Evolutionary conservation across 169 alveolate genomes (phyloP).

Genomic region (Plasmodium ovale): DNA sequence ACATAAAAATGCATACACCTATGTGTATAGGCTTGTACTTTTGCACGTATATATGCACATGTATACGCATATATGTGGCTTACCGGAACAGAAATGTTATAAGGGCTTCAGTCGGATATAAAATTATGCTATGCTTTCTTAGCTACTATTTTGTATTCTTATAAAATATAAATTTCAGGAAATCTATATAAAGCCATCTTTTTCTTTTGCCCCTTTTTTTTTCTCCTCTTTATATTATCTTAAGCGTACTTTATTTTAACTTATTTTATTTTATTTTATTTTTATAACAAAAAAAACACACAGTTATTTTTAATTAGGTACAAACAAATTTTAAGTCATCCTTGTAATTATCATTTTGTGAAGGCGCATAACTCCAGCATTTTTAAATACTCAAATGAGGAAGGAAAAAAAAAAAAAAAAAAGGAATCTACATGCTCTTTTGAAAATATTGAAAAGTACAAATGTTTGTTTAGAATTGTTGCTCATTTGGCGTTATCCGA

Average conservation of each 20-base stretch:
- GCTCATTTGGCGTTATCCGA: too few species aligned
- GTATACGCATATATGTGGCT: not conserved
- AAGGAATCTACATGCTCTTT: too few species aligned
- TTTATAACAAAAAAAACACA: not conserved
- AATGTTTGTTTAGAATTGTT: too few species aligned
- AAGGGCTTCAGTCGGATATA: not conserved
- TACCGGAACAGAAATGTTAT: not conserved
- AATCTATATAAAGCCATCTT: slow-evolving; percentile 45
- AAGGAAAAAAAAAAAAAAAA: too few species aligned
- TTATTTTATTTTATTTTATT: not conserved
- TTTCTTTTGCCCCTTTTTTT: slow-evolving; percentile 2
- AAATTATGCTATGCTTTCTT: not conserved
- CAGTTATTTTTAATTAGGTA: not conserved
- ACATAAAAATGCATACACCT: not conserved
- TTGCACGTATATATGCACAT: not conserved
- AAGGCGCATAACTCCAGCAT: too few species aligned
- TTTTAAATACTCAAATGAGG: too few species aligned
- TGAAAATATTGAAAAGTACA: too few species aligned
- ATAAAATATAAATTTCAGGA: slow-evolving; percentile 6
- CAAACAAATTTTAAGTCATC: too few species aligned
- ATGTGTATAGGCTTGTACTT: not conserved
- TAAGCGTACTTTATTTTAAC: slow-evolving; percentile 5
- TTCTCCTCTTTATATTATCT: slow-evolving; percentile 1
- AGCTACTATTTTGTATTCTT: not conserved
- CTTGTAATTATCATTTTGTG: not conserved